phyloP scores from a whole-genome alignment of 306 rosid species.

The peach (Prunus persica) region DNA sequence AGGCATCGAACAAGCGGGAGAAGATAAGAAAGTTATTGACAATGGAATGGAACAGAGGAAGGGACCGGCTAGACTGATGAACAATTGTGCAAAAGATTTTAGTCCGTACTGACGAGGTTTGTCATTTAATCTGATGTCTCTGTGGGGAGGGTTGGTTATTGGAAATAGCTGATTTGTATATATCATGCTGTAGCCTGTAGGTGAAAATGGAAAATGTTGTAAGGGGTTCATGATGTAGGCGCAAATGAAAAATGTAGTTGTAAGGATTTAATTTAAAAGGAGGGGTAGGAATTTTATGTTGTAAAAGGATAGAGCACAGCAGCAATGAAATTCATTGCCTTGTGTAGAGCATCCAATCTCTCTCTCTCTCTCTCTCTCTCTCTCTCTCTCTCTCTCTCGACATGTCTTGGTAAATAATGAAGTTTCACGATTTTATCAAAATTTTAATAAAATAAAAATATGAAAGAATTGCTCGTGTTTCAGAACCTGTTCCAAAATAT shows the following conservation, averaged over 20 bases:
- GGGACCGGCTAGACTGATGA: slow-evolving; percentile 54
- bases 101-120: slow-evolving; percentile 29
- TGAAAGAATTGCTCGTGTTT: too few species aligned
- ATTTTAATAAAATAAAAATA: too few species aligned
- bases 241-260: slow-evolving; percentile 23
- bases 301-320: slow-evolving; percentile 52
- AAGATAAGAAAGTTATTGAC: slow-evolving; percentile 57
- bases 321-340: slow-evolving; percentile 40
- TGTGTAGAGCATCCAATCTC: slow-evolving; percentile 35
- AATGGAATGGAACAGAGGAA: slow-evolving; percentile 74
- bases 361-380: neutral
- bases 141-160: slow-evolving; percentile 22
- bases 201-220: slow-evolving; percentile 37
- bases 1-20: slow-evolving; percentile 50
- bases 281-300: slow-evolving; percentile 49
- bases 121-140: slow-evolving; percentile 24
- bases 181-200: slow-evolving; percentile 46
- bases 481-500: too few species aligned
- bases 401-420: too few species aligned
- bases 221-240: slow-evolving; percentile 27
- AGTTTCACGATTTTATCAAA: too few species aligned
- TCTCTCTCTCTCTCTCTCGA: neutral
- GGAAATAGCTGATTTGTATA: slow-evolving; percentile 47
- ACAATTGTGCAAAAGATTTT: slow-evolving; percentile 10
- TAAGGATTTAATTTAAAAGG: slow-evolving; percentile 19